phyloP scores from a whole-genome alignment of 2,329 filamentous ascomycete genomes.

The Amesomyces nigricolor region DNA sequence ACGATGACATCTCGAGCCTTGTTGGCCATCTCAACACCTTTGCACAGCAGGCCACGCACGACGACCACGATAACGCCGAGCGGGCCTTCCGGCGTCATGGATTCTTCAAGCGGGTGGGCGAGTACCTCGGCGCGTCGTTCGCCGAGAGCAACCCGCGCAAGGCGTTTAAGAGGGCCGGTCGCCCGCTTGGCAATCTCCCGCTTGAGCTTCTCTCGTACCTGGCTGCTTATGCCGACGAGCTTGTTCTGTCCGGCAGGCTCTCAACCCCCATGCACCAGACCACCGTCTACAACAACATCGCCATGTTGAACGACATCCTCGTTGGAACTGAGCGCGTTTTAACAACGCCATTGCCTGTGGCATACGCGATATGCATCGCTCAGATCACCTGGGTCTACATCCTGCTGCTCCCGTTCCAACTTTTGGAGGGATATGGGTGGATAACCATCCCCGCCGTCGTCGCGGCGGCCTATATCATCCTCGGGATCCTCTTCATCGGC shows the following conservation, averaged over 20 bases:
- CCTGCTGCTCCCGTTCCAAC: slow-evolving; percentile 66
- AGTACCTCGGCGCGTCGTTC: slow-evolving; percentile 63
- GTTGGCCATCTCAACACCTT: slow-evolving; percentile 63
- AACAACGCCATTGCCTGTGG: slow-evolving; percentile 65
- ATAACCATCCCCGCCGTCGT: slow-evolving; percentile 65
- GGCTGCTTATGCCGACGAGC: slow-evolving; percentile 53
- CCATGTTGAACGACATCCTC: slow-evolving; percentile 58
- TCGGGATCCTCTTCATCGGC: slow-evolving; percentile 61
- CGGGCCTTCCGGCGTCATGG: slow-evolving; percentile 27
- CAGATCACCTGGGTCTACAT: slow-evolving; percentile 76
- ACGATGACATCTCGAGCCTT: slow-evolving; percentile 59
- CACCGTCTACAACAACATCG: slow-evolving; percentile 44
- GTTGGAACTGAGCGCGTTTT: slow-evolving; percentile 66
- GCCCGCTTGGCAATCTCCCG: slow-evolving; percentile 65
- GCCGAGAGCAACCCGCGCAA: slow-evolving; percentile 65
- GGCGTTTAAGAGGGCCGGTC: slow-evolving; percentile 58
- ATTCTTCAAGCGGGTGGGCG: slow-evolving; percentile 50
- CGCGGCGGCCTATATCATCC: slow-evolving; percentile 64
- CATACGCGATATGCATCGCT: slow-evolving; percentile 68
- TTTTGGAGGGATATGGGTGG: slow-evolving; percentile 54
- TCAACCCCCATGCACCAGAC: slow-evolving; percentile 46
- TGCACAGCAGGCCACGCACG: slow-evolving; percentile 42
- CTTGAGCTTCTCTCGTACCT: slow-evolving; percentile 65
- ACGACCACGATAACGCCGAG: slow-evolving; percentile 34
- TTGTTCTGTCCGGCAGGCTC: slow-evolving; percentile 46